Conservation (phyloP, 768 basidiomycete genomes). For the Imleria badia region DNA sequence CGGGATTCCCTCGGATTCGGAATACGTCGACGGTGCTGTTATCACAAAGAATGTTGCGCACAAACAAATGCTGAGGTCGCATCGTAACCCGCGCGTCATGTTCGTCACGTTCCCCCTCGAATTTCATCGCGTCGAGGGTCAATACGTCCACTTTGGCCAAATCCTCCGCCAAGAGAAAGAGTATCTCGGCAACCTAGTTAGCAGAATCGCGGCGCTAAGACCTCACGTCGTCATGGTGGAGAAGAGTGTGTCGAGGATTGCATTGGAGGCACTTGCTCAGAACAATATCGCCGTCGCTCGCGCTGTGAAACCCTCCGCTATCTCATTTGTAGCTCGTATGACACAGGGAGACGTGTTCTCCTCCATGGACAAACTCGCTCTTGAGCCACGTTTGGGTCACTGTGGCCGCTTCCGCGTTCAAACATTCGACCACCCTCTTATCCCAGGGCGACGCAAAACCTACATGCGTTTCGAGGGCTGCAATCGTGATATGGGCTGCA, state of each 20-base stretch:
- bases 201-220: slow-evolving; percentile 84
- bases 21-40: slow-evolving; percentile 95
- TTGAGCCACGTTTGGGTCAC: slow-evolving; percentile 87
- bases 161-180: slow-evolving; percentile 91
- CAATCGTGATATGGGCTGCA: slow-evolving; percentile 89
- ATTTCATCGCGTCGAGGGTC: slow-evolving; percentile 88
- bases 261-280: slow-evolving; percentile 80
- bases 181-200: slow-evolving; percentile 83
- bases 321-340: slow-evolving; percentile 88
- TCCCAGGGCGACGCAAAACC: slow-evolving; percentile 93
- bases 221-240: slow-evolving; percentile 94
- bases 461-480: slow-evolving; percentile 99
- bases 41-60: slow-evolving; percentile 98
- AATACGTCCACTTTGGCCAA: slow-evolving; percentile 91
- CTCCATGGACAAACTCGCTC: slow-evolving; percentile 89
- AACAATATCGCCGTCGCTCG: slow-evolving; percentile 90
- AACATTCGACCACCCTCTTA: slow-evolving; percentile 91
- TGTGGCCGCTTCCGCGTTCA: slow-evolving; percentile 84
- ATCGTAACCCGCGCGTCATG: slow-evolving; percentile 91
- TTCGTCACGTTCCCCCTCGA: slow-evolving; percentile 93
- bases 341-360: slow-evolving; percentile 94
- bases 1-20: slow-evolving; percentile 86
- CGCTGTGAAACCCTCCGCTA: slow-evolving; percentile 83
- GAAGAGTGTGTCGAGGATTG: slow-evolving; percentile 86
- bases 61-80: slow-evolving; percentile 84